Evolutionary conservation across 768 basidiomycete genomes (phyloP), one percentile per base, ranked within the genome.

Genomic region (Psilocybe cyanescens): DNA sequence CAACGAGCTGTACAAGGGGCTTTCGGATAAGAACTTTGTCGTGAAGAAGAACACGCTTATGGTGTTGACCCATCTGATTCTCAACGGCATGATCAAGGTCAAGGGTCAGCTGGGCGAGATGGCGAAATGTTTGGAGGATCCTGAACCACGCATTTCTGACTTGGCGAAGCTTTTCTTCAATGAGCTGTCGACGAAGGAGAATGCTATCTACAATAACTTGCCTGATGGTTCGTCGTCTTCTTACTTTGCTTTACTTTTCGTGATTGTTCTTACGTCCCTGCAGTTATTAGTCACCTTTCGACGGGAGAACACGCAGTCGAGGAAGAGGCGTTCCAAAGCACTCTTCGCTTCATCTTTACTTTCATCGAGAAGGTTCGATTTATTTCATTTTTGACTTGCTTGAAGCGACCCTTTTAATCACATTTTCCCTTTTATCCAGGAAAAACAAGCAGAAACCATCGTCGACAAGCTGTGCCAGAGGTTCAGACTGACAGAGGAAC

Each of bases 41-140:
- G 97, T 99, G 65, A 99, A 99, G 87, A 99, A 99, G 83, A 99
- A 99, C 76, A 97, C 97, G 37, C 83, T 99, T 48, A 99, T 99
- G 97, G 97, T 99, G 31, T 81, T 99, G 58, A 97, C 95, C 9
- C 95, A 98, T 73, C 78, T 99, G 62, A 99, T 99, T 71, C 78
- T 99, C 63, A 98, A 98, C 68, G 97, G 97, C 2, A 98, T 99
- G 97, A 92, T 99, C 83, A 99, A 99, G 76, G 96, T 99, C 67
- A 99, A 99, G 76, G 97, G 97, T 1, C 97, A 99, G 72, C 81
- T 99, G 6, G 97, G 97, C 16, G 97, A 99, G 81, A 99, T 99
- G 97, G 97, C 97, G n/a, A 99, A 99, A 75, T 99, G 97, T 72
- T 77, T 99, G 6, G 95, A 98, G 76, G 97, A 99, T 74, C 81